These are phyloP conservation scores for Hsuehochloa calcarea DNA, from an alignment of 176 grass and related monocot genomes.

Conservation along the genomic window DNA sequence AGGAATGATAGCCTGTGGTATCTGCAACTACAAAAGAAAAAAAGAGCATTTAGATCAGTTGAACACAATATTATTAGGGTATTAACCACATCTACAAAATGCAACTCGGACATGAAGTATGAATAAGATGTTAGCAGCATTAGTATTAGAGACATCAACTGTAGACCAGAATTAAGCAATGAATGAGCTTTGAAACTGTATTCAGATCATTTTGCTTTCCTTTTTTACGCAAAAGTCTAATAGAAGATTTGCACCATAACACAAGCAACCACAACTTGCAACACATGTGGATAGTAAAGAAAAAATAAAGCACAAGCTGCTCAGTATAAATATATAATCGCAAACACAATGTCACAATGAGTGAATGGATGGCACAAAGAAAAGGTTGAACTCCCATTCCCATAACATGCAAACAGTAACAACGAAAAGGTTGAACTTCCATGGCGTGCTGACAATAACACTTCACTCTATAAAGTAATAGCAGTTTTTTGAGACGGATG, in stretches of 20 bases:
- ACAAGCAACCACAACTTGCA: slow-evolving; percentile 6
- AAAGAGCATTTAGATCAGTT: slow-evolving; percentile 7
- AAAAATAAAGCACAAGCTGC: slow-evolving; percentile 15
- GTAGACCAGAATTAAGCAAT: not conserved
- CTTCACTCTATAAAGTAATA: not conserved
- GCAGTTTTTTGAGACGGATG: not conserved
- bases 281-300: slow-evolving; percentile 1
- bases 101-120: not conserved
- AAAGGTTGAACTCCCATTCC: not conserved
- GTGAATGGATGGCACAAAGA: not conserved
- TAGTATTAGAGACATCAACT: slow-evolving; percentile 8
- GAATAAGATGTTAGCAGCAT: slow-evolving; percentile 10
- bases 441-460: slow-evolving; percentile 16
- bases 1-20: slow-evolving; percentile 25
- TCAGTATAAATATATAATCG: not conserved
- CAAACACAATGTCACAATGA: slow-evolving; percentile 8
- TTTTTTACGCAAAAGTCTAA: not conserved
- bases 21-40: slow-evolving; percentile 35
- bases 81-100: slow-evolving; percentile 1
- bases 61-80: not conserved
- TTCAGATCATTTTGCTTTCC: slow-evolving; percentile 2
- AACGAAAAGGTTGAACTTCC: not conserved
- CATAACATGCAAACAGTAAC: slow-evolving; percentile 17
- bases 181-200: not conserved
- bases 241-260: slow-evolving; percentile 8